phyloP scores from a whole-genome alignment of 176 grass and related monocot genomes.

The Themeda triandra region DNA sequence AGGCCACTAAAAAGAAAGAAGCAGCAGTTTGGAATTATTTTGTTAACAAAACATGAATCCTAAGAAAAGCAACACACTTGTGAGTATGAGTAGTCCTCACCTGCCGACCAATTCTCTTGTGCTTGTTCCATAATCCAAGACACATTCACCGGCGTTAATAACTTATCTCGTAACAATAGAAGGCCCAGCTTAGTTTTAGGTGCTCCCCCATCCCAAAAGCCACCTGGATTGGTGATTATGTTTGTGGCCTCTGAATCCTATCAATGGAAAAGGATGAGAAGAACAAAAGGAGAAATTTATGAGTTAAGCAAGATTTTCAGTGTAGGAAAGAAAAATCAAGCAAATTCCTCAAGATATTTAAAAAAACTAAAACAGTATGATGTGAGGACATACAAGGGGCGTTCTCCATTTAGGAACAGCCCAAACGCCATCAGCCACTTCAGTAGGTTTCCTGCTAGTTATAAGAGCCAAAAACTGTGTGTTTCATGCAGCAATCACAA shows the following conservation, averaged over 20 bases:
- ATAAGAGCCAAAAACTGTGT: too few species aligned
- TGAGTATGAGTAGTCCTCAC: too few species aligned
- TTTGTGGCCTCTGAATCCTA: constrained; percentile 81
- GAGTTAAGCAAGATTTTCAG: constrained; percentile 4
- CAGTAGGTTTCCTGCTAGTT: too few species aligned
- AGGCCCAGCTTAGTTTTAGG: constrained; percentile 81
- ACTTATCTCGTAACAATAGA: constrained; percentile 53
- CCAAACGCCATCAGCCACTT: constrained; percentile 79
- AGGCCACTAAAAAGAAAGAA: too few species aligned
- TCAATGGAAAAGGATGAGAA: neutral
- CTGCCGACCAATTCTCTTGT: constrained; percentile 79
- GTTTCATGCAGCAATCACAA: constrained; percentile 46
- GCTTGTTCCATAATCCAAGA: constrained; percentile 86
- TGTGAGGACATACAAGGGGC: constrained; percentile 54
- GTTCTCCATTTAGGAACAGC: constrained; percentile 89
- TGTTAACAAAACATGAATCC: too few species aligned
- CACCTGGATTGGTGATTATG: constrained; percentile 92
- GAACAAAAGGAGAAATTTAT: neutral
- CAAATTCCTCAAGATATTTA: neutral
- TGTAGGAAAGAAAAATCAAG: neutral
- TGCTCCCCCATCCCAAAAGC: constrained; percentile 91
- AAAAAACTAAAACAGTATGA: neutral
- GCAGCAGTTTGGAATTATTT: too few species aligned
- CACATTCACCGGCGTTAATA: constrained; percentile 63
- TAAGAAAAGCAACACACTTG: too few species aligned